Percentiles rank a stretch among this genome's conserved stretches.
These are phyloP conservation scores for Phylloporus rhodoxanthus DNA, from an alignment of 768 basidiomycete genomes.

Conservation along the genomic window DNA sequence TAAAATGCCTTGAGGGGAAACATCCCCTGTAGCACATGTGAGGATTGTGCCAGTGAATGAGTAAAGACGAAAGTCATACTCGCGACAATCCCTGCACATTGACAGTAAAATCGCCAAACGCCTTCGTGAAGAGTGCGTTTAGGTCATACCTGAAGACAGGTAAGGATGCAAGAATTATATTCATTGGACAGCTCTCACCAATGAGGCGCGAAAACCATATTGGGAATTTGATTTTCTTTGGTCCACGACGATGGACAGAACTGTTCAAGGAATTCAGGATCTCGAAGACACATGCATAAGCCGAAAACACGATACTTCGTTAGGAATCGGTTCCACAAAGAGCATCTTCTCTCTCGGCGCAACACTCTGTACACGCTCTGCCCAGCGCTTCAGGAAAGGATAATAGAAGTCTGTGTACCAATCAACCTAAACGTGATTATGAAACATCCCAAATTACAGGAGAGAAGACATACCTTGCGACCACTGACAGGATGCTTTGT, in stretches of 20 bases:
- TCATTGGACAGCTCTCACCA: conserved; percentile 40
- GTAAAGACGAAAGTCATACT: conserved; percentile 34
- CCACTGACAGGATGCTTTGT: conserved; percentile 58
- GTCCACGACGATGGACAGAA: conserved; percentile 80
- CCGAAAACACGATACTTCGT: conserved; percentile 57
- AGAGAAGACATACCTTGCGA: conserved; percentile 41
- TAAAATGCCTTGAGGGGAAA: conserved; percentile 77
- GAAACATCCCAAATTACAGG: not conserved
- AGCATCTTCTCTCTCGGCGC: conserved; percentile 51
- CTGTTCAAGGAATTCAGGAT: conserved; percentile 34
- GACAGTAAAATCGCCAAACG: conserved; percentile 78
- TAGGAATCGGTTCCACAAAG: conserved; percentile 86
- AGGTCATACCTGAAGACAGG: conserved; percentile 74
- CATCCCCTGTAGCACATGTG: conserved; percentile 57
- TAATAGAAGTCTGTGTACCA: conserved; percentile 87
- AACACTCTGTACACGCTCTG: conserved; percentile 46
- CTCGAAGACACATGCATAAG: not conserved
- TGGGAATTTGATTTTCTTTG: conserved; percentile 49
- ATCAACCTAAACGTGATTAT: conserved; percentile 48
- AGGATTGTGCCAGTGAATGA: not conserved
- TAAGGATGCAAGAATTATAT: not conserved
- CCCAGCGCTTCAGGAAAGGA: conserved; percentile 70
- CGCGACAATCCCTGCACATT: conserved; percentile 91
- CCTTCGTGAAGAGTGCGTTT: conserved; percentile 78
- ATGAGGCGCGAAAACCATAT: conserved; percentile 70